phyloP scores from a whole-genome alignment of 352 stramenopile genomes.

The Aphanomyces stellatus region DNA sequence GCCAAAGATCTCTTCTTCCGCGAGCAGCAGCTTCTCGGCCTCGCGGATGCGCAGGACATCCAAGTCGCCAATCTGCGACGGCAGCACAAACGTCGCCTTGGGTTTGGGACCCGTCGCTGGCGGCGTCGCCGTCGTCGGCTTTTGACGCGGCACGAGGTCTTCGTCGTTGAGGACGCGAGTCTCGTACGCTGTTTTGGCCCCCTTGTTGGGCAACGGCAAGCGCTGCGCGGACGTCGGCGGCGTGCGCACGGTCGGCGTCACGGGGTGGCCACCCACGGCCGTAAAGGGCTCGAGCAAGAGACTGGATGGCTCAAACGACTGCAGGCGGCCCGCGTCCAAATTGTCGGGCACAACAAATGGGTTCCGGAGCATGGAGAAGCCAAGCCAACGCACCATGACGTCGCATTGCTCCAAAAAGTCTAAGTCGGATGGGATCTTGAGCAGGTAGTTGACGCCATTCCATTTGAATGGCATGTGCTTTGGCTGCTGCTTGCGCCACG shows the following conservation, averaged over 20 bases:
- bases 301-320: constrained; percentile 20
- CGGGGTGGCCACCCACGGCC: constrained; percentile 3
- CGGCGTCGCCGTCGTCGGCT: constrained; percentile 10
- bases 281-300: background rate
- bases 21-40: constrained; percentile 51
- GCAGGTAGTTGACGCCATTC: constrained; percentile 89
- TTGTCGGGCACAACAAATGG: constrained; percentile 83
- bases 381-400: constrained; percentile 72
- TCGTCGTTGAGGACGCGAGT: constrained; percentile 82
- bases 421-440: constrained; percentile 85
- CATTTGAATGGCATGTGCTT: constrained; percentile 54
- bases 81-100: constrained; percentile 5
- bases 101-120: constrained; percentile 1
- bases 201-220: background rate
- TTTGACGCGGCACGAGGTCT: constrained; percentile 41
- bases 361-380: constrained; percentile 77
- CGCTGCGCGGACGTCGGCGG: background rate
- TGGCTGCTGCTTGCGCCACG: constrained; percentile 52
- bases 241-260: background rate
- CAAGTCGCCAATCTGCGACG: constrained; percentile 72
- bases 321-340: constrained; percentile 44
- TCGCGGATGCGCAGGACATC: constrained; percentile 75
- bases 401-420: constrained; percentile 77
- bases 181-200: constrained; percentile 80
- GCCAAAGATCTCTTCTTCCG: constrained; percentile 59